Evolutionary conservation across 805 yeast genomes (phyloP).

Genomic region (Wickerhamiella qilinensis): DNA sequence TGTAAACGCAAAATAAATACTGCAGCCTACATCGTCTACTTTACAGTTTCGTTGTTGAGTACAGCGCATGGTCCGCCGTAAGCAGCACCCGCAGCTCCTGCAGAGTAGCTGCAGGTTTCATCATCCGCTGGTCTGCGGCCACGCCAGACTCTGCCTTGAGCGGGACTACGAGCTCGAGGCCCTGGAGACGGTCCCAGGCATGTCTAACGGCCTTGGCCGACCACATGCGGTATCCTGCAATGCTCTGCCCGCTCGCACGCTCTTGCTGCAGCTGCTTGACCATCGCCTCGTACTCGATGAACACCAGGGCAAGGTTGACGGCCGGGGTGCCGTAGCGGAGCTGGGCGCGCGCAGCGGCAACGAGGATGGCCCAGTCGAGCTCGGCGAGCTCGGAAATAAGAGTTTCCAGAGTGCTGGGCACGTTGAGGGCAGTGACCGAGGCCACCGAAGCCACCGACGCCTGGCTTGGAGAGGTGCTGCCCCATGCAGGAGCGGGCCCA

Average conservation of each 20-base stretch:
- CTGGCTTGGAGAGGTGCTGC: too few relatives aligned
- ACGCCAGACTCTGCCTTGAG: slow-evolving; percentile 19
- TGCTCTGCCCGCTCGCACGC: slow-evolving; percentile 26
- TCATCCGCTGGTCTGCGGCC: slow-evolving; percentile 24
- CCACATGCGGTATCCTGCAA: slow-evolving; percentile 38
- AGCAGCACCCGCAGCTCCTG: slow-evolving; percentile 21
- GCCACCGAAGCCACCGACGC: not conserved
- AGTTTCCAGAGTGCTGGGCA: slow-evolving; percentile 8
- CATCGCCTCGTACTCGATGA: slow-evolving; percentile 55
- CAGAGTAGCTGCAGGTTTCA: slow-evolving; percentile 21
- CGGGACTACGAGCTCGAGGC: slow-evolving; percentile 32
- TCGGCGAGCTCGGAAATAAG: slow-evolving; percentile 34
- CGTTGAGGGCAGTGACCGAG: slow-evolving; percentile 1
- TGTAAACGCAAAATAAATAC: too few relatives aligned
- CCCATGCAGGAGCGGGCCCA: not conserved
- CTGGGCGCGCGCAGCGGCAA: slow-evolving; percentile 60
- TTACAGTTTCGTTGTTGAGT: slow-evolving; percentile 25
- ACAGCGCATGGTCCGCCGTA: slow-evolving; percentile 25
- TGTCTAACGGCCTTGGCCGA: slow-evolving; percentile 40
- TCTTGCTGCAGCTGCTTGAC: slow-evolving; percentile 30
- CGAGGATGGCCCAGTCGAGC: slow-evolving; percentile 51
- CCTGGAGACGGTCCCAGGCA: slow-evolving; percentile 59
- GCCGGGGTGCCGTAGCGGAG: slow-evolving; percentile 38
- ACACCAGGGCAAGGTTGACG: slow-evolving; percentile 64
- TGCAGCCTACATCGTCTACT: too few relatives aligned